These are phyloP conservation scores for Galerina sulciceps DNA, from an alignment of 768 basidiomycete species.

Conservation along the genomic window DNA sequence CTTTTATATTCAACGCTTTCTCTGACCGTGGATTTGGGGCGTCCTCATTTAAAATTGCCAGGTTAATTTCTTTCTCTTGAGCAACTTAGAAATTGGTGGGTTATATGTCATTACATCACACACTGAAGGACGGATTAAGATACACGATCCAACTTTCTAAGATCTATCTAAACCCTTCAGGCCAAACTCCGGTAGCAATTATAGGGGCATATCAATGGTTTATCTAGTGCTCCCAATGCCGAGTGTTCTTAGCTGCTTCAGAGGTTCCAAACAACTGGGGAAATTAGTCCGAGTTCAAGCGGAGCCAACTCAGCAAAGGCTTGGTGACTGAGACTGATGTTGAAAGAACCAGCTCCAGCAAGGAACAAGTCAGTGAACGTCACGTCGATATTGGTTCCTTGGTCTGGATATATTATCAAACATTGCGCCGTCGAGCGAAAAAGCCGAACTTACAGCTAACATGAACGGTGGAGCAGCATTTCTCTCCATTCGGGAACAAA, in stretches of 20 bases:
- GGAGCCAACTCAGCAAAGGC: conserved; percentile 12
- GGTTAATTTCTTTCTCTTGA: too few relatives aligned
- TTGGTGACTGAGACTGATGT: conserved; percentile 15
- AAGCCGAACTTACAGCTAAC: conserved; percentile 12
- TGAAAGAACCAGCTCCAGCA: conserved; percentile 10
- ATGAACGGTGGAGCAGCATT: conserved; percentile 11
- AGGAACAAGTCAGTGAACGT: conserved; percentile 14
- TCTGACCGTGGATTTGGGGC: too few relatives aligned
- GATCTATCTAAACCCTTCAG: too few relatives aligned
- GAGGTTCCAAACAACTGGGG: conserved; percentile 14
- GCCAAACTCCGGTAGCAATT: too few relatives aligned
- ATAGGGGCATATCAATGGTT: too few relatives aligned
- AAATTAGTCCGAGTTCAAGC: conserved; percentile 11
- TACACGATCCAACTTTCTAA: too few relatives aligned
- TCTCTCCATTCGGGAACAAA: conserved; percentile 13
- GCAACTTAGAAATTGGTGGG: too few relatives aligned
- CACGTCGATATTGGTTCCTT: conserved; percentile 12
- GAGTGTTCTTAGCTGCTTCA: neutral
- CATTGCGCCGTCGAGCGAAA: neutral
- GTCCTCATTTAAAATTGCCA: too few relatives aligned
- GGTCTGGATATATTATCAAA: neutral
- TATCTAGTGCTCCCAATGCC: too few relatives aligned
- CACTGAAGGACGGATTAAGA: too few relatives aligned
- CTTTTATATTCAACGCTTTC: too few relatives aligned
- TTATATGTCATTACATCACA: too few relatives aligned